A percentile compares a stretch with the other conserved stretches of the same genome.
phyloP scores from a whole-genome alignment of 768 basidiomycete species.

The Suillus clintonianus region DNA sequence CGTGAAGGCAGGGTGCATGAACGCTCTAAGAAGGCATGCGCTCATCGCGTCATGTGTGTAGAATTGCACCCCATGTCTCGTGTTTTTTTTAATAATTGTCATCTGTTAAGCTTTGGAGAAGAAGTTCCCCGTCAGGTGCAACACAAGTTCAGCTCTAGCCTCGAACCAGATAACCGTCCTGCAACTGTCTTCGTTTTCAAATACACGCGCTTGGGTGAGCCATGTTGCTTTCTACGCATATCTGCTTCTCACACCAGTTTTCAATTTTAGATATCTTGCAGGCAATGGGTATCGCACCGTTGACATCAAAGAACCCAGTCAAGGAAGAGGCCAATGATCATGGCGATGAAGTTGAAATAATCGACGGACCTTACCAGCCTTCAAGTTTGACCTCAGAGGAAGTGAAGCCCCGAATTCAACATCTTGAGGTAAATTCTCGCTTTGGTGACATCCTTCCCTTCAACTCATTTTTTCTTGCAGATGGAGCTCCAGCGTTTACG shows the following conservation, averaged over 20 bases:
- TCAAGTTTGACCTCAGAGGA: neutral
- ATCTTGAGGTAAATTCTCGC: neutral
- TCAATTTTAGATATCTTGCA: slow-evolving; percentile 15
- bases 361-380: neutral
- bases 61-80: neutral
- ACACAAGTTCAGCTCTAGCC: fast-evolving
- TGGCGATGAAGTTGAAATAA: neutral
- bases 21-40: slow-evolving; percentile 20
- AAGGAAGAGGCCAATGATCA: neutral
- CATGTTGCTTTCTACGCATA: neutral
- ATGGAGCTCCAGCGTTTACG: slow-evolving; percentile 22
- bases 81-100: neutral
- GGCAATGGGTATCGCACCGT: slow-evolving; percentile 19
- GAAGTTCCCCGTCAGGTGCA: neutral
- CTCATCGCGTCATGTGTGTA: slow-evolving; percentile 20
- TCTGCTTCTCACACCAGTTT: neutral
- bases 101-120: slow-evolving; percentile 13
- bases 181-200: slow-evolving; percentile 19
- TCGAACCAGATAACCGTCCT: slow-evolving; percentile 9
- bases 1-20: slow-evolving; percentile 18
- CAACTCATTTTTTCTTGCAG: slow-evolving; percentile 1
- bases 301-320: slow-evolving; percentile 2
- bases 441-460: neutral
- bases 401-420: neutral
- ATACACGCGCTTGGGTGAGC: slow-evolving; percentile 16